These are phyloP conservation scores for Medicago arabica DNA, from an alignment of 306 rosid genomes.

Conservation along the genomic window DNA sequence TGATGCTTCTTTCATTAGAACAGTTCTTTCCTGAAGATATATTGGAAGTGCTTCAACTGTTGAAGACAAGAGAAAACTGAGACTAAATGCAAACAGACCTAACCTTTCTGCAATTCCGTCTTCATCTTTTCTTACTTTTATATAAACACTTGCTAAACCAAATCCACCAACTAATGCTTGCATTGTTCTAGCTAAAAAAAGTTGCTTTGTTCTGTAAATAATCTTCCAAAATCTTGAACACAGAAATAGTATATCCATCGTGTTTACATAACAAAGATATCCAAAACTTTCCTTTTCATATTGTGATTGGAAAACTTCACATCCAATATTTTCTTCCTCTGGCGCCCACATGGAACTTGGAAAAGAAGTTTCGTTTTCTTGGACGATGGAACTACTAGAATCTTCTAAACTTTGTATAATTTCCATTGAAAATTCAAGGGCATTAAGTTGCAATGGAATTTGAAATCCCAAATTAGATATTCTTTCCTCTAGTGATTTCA, in stretches of 20 bases:
- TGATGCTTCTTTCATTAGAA: constrained; percentile 88
- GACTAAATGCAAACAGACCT: constrained; percentile 86
- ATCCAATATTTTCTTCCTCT: constrained; percentile 43
- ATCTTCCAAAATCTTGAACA: constrained; percentile 90
- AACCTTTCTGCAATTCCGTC: constrained; percentile 75
- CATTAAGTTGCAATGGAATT: constrained; percentile 75
- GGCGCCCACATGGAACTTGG: constrained; percentile 43
- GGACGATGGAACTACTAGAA: too few relatives aligned
- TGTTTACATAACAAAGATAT: constrained; percentile 27
- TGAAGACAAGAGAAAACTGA: constrained; percentile 86
- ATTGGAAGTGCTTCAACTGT: constrained; percentile 93
- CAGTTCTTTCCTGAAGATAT: constrained; percentile 83
- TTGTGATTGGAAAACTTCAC: not conserved
- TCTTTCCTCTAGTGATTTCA: constrained; percentile 63
- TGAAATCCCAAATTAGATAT: constrained; percentile 58
- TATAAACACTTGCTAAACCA: constrained; percentile 78
- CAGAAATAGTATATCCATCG: constrained; percentile 70
- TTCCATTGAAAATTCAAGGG: constrained; percentile 87
- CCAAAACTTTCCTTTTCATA: constrained; percentile 20
- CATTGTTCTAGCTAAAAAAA: constrained; percentile 76
- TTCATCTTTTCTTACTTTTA: constrained; percentile 70
- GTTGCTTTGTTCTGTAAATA: constrained; percentile 87
- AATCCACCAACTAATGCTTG: constrained; percentile 93
- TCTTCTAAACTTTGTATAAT: constrained; percentile 61
- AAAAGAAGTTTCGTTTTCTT: not conserved